These are phyloP conservation scores for Zygosaccharomyces sapae DNA, from an alignment of 1,139 yeast genomes.

Conservation along the genomic window DNA sequence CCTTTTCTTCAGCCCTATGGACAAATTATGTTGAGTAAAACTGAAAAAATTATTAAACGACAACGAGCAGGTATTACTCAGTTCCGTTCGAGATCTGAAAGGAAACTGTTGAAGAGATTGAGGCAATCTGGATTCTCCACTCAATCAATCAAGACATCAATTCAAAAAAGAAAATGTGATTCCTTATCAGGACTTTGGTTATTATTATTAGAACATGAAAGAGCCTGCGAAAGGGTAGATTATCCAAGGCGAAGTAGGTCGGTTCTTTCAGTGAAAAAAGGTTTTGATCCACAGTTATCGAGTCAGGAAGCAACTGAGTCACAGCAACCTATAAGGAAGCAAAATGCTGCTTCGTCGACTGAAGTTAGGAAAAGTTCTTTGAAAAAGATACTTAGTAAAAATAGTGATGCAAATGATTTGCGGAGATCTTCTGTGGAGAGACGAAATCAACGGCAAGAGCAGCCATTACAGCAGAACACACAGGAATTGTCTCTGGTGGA, in stretches of 20 bases:
- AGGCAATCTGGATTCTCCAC: slow-evolving; percentile 64
- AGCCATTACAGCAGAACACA: not conserved
- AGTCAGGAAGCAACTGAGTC: not conserved
- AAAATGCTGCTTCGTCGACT: slow-evolving; percentile 8
- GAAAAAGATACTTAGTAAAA: slow-evolving; percentile 19
- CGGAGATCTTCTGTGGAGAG: not conserved
- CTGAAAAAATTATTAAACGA: slow-evolving; percentile 42
- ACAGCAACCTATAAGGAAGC: slow-evolving; percentile 16
- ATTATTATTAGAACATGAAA: slow-evolving; percentile 62
- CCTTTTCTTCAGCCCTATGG: slow-evolving; percentile 57
- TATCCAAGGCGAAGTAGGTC: slow-evolving; percentile 49
- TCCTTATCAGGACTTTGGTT: slow-evolving; percentile 83
- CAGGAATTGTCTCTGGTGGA: not conserved
- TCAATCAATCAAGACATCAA: slow-evolving; percentile 57
- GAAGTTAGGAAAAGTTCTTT: slow-evolving; percentile 15
- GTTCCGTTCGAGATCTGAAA: slow-evolving; percentile 61
- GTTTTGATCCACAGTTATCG: slow-evolving; percentile 21
- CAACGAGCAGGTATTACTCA: slow-evolving; percentile 40
- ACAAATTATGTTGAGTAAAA: slow-evolving; percentile 40
- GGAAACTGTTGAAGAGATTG: slow-evolving; percentile 58
- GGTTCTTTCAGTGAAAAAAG: slow-evolving; percentile 40
- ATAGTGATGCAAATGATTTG: slow-evolving; percentile 12
- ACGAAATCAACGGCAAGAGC: not conserved
- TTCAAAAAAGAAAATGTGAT: slow-evolving; percentile 62
- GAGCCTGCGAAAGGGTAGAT: slow-evolving; percentile 44